These are phyloP conservation scores for Pseudozyma sp. DNA, from an alignment of 1,284 basidiomycete species.

Conservation along the genomic window DNA sequence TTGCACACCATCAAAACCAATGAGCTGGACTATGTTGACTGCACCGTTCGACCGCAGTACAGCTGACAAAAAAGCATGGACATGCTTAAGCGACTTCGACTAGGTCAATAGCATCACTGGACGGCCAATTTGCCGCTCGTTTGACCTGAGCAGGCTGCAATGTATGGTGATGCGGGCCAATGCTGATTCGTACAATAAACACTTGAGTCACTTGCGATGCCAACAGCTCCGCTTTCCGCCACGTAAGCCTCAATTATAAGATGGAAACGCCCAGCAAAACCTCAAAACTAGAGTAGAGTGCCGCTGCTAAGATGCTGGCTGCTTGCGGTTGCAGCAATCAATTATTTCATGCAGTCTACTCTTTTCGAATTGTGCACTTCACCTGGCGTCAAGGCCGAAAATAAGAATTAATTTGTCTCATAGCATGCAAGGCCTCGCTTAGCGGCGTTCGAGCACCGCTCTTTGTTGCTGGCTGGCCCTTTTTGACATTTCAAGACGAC, in stretches of 20 bases:
- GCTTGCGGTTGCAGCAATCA: no score
- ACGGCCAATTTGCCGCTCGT: no score
- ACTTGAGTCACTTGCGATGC: no score
- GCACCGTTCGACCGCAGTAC: not conserved
- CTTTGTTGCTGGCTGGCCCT: no score
- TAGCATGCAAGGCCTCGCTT: conserved; percentile 26
- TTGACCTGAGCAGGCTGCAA: no score
- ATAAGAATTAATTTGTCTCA: conserved; percentile 11
- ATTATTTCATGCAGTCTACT: not conserved
- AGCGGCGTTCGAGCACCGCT: conserved; percentile 8
- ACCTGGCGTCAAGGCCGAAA: not conserved
- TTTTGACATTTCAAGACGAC: no score
- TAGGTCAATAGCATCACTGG: no score
- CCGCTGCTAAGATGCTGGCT: no score
- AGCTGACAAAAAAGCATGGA: not conserved
- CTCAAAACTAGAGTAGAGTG: not conserved
- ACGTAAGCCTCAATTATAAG: not conserved
- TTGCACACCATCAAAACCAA: not conserved
- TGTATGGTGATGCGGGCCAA: no score
- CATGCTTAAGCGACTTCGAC: not conserved
- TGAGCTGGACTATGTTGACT: not conserved
- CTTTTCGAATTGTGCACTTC: not conserved
- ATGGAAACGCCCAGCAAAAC: not conserved
- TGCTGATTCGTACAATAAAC: no score
- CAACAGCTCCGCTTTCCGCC: conserved; percentile 5